Conservation (phyloP, 306 rosid species). For the Medicago ruthenica region DNA sequence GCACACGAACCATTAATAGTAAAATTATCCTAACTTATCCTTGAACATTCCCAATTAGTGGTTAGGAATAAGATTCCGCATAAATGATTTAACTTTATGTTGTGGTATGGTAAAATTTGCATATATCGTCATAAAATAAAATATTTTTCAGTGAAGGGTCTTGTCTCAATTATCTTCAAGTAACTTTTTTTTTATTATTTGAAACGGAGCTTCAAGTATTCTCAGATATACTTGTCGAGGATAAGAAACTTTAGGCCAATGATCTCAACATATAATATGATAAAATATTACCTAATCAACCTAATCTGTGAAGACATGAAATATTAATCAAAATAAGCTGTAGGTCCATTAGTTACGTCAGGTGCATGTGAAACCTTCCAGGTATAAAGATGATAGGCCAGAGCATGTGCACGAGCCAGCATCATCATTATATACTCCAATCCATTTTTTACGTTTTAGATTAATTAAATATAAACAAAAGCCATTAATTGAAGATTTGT, state of each 20-base stretch:
- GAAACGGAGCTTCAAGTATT: too few relatives aligned
- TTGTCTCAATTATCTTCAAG: too few relatives aligned
- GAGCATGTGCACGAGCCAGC: constrained; percentile 33
- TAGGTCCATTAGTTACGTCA: constrained; percentile 38
- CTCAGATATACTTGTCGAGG: not conserved
- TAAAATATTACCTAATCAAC: constrained; percentile 41
- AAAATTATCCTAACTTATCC: too few relatives aligned
- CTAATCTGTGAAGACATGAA: constrained; percentile 37
- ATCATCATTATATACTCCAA: constrained; percentile 5
- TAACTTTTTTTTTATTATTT: too few relatives aligned
- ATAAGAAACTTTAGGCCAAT: not conserved
- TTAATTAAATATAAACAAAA: not conserved
- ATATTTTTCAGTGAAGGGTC: too few relatives aligned
- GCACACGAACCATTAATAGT: too few relatives aligned
- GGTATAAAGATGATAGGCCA: constrained; percentile 29
- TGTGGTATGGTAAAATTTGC: too few relatives aligned
- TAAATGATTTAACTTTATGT: too few relatives aligned
- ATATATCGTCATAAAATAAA: too few relatives aligned
- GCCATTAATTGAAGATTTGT: not conserved
- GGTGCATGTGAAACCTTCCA: constrained; percentile 44
- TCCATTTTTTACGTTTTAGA: constrained; percentile 23
- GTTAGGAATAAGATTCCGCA: too few relatives aligned
- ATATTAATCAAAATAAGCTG: not conserved
- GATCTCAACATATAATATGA: not conserved
- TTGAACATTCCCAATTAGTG: too few relatives aligned